Evolutionary conservation across 192 early-diverging fungal species (phyloP).

Genomic region (Coemansia sp.): DNA sequence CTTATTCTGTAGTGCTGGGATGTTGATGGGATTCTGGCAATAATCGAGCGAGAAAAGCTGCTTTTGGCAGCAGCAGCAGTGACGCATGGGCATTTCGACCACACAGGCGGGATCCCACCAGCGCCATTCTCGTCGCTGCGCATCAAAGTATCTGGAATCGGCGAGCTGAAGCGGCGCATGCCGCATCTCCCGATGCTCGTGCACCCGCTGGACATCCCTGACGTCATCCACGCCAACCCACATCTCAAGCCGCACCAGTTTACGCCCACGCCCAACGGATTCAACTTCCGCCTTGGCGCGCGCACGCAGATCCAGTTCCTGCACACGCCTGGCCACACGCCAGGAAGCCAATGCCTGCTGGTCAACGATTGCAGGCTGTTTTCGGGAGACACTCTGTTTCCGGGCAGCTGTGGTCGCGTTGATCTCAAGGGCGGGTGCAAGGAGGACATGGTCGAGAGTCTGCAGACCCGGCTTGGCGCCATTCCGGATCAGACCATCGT

Average conservation of each 20-base stretch:
- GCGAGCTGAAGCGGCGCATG: conserved; percentile 67
- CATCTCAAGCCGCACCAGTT: conserved; percentile 58
- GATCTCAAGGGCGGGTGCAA: conserved; percentile 79
- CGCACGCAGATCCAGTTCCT: conserved; percentile 66
- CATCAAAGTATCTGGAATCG: conserved; percentile 76
- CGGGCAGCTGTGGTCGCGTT: conserved; percentile 72
- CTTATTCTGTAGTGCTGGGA: conserved; percentile 72
- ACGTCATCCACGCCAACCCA: conserved; percentile 68
- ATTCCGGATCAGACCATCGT: conserved; percentile 70
- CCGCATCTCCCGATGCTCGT: conserved; percentile 76
- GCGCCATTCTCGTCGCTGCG: conserved; percentile 79
- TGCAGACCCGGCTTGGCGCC: conserved; percentile 59
- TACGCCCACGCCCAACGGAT: conserved; percentile 61
- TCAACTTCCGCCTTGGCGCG: conserved; percentile 54
- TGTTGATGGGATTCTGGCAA: conserved; percentile 75
- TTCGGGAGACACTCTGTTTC: conserved; percentile 87
- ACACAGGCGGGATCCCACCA: conserved; percentile 82
- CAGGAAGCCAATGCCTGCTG: conserved; percentile 81
- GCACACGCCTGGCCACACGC: conserved; percentile 93
- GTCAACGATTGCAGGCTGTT: conserved; percentile 75
- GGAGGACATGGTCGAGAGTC: conserved; percentile 67
- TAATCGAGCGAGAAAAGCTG: conserved; percentile 59
- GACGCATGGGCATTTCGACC: conserved; percentile 89
- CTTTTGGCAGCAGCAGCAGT: conserved; percentile 72
- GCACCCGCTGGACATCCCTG: conserved; percentile 74